These are phyloP conservation scores for Xylariaceae sp. DNA, from an alignment of 2,329 filamentous ascomycete species.

Conservation along the genomic window DNA sequence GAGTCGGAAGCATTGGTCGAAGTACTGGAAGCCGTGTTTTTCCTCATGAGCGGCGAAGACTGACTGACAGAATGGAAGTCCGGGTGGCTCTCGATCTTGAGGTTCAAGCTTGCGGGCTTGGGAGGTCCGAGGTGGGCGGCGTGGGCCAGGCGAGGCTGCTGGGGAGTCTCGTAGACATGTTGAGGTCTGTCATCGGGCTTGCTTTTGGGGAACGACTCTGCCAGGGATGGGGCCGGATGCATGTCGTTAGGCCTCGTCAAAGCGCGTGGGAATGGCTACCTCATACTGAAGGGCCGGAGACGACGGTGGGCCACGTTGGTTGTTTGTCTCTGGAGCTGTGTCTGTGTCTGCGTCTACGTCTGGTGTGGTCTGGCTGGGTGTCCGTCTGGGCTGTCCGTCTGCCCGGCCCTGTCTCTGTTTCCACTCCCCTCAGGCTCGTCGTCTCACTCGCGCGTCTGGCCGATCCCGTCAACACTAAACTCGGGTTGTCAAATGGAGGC, in stretches of 20 bases:
- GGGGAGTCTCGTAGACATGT: conserved; percentile 25
- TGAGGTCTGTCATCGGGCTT: conserved; percentile 34
- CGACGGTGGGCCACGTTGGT: conserved; percentile 23
- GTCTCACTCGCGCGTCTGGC: conserved; percentile 4
- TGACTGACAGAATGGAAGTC: conserved; percentile 27
- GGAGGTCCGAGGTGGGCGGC: conserved; percentile 27
- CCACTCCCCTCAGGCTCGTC: background rate
- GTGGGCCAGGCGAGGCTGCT: conserved; percentile 30
- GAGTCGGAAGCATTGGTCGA: conserved; percentile 48
- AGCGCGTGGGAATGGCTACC: conserved; percentile 26
- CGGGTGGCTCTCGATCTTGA: conserved; percentile 29
- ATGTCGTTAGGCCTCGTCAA: conserved; percentile 31
- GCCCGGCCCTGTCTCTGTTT: background rate
- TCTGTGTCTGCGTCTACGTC: too few species aligned
- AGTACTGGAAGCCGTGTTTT: conserved; percentile 52
- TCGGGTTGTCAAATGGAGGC: conserved; percentile 16
- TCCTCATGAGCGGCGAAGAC: conserved; percentile 36
- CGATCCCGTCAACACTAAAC: conserved; percentile 14
- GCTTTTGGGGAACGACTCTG: conserved; percentile 35
- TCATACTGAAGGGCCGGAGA: conserved; percentile 34
- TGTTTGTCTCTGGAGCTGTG: background rate
- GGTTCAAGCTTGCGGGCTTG: too few species aligned
- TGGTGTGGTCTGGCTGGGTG: background rate
- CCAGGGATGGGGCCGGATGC: conserved; percentile 36
- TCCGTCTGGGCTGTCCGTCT: background rate